Percentiles rank a stretch among this genome's conserved stretches.
Evolutionary conservation across 441 rosid species (phyloP).

Genomic region (Populus tomentosa): DNA sequence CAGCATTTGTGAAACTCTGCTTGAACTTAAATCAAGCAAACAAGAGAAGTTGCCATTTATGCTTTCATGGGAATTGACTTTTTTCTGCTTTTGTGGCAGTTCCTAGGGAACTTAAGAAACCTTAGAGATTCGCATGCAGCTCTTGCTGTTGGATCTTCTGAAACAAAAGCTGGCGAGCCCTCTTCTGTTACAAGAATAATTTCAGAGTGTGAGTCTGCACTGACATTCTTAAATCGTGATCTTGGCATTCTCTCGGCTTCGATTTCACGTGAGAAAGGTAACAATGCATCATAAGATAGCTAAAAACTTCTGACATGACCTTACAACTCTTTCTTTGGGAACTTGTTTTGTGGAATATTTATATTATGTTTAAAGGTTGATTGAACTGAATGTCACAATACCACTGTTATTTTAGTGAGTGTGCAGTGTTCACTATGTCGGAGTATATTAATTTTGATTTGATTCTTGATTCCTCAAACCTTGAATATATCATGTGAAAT

Average conservation of each 20-base stretch:
- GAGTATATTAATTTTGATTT: too few species aligned
- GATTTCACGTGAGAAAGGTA: slow-evolving; percentile 70
- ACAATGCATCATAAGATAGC: slow-evolving; percentile 16
- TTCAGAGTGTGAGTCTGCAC: slow-evolving; percentile 85
- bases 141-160: slow-evolving; percentile 79
- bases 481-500: too few species aligned
- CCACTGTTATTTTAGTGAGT: neutral
- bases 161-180: slow-evolving; percentile 76
- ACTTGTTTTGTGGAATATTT: neutral
- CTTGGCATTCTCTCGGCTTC: slow-evolving; percentile 88
- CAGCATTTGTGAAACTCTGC: neutral
- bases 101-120: slow-evolving; percentile 90
- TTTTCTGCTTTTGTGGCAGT: slow-evolving; percentile 43
- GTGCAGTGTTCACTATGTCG: neutral
- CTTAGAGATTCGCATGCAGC: slow-evolving; percentile 95
- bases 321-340: neutral
- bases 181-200: slow-evolving; percentile 84
- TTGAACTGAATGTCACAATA: neutral
- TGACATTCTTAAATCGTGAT: slow-evolving; percentile 82
- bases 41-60: neutral
- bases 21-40: too few species aligned
- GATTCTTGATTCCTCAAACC: too few species aligned
- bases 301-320: neutral
- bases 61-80: neutral
- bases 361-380: neutral